Conservation (phyloP, 2,329 filamentous ascomycete species). For the Cytospora piceicola region DNA sequence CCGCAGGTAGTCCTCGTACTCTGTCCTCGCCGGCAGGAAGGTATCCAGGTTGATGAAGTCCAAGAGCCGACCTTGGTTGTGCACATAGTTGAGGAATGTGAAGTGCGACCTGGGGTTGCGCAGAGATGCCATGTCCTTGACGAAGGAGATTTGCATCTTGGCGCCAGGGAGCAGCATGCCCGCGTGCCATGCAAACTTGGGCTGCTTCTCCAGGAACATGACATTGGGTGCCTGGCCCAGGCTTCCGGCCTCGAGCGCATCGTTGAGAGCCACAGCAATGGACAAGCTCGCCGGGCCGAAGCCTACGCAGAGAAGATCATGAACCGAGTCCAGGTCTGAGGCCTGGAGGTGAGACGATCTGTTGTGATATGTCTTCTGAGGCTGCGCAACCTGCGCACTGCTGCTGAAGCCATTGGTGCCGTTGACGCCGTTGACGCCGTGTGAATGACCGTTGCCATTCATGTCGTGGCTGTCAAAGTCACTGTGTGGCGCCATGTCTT, state of each 20-base stretch:
- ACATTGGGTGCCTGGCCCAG: constrained; percentile 66
- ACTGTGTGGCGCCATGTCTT: constrained; percentile 30
- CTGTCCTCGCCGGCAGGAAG: constrained; percentile 81
- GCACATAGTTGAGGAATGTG: constrained; percentile 94
- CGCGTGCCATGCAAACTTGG: constrained; percentile 85
- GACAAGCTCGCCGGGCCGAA: constrained; percentile 92
- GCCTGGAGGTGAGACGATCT: constrained; percentile 41
- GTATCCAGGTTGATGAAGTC: constrained; percentile 91
- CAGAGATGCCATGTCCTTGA: constrained; percentile 92
- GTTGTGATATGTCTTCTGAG: constrained; percentile 35
- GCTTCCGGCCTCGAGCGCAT: constrained; percentile 64
- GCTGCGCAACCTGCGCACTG: constrained; percentile 21
- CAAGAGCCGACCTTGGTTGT: constrained; percentile 77
- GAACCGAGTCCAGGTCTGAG: constrained; percentile 64
- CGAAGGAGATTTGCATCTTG: constrained; percentile 97
- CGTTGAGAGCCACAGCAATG: constrained; percentile 86
- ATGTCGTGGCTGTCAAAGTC: constrained; percentile 27
- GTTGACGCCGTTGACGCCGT: constrained; percentile 4
- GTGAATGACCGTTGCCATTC: constrained; percentile 26
- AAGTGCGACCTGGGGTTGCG: constrained; percentile 88
- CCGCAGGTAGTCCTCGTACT: constrained; percentile 94
- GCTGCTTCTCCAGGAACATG: constrained; percentile 85
- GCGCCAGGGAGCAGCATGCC: constrained; percentile 93
- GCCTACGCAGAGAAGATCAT: constrained; percentile 87
- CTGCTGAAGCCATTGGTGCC: constrained; percentile 10